phyloP scores from a whole-genome alignment of 75 land plant genomes.

The Gnetum montanum region DNA sequence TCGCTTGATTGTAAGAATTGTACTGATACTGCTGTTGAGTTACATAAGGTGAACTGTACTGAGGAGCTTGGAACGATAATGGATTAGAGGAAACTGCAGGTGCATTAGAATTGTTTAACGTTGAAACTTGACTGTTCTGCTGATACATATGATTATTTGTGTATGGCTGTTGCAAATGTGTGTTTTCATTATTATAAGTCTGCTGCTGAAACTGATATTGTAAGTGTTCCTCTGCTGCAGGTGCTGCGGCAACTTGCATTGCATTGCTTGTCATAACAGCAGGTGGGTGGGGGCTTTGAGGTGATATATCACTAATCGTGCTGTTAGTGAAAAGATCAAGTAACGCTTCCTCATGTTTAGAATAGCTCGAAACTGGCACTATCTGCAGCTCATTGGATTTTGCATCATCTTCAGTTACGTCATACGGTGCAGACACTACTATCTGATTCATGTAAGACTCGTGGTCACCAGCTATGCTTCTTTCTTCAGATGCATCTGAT shows the following conservation, averaged over 20 bases:
- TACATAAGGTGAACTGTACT: background rate
- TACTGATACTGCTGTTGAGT: constrained; percentile 2
- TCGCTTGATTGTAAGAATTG: constrained; percentile 18
- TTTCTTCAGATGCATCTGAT: background rate
- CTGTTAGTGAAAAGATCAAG: constrained; percentile 44
- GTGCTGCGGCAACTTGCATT: background rate
- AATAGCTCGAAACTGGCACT: constrained; percentile 9
- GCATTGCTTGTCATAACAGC: constrained; percentile 2
- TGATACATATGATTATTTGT: too few relatives aligned
- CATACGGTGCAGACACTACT: constrained; percentile 10
- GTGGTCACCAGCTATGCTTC: constrained; percentile 3
- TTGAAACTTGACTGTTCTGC: too few relatives aligned
- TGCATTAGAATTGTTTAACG: background rate
- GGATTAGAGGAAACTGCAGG: background rate
- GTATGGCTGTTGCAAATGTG: background rate
- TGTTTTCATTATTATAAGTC: constrained; percentile 8
- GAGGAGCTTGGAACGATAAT: background rate
- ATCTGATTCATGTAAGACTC: too few relatives aligned
- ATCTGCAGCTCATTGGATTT: constrained; percentile 21
- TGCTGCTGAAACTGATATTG: constrained; percentile 10
- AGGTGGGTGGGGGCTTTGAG: constrained; percentile 10
- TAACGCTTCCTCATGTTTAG: constrained; percentile 39
- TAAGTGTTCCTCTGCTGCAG: background rate
- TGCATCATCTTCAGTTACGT: background rate
- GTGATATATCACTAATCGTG: constrained; percentile 20